phyloP scores from a whole-genome alignment of 2,329 filamentous ascomycete genomes.

The Fusarium albidum region DNA sequence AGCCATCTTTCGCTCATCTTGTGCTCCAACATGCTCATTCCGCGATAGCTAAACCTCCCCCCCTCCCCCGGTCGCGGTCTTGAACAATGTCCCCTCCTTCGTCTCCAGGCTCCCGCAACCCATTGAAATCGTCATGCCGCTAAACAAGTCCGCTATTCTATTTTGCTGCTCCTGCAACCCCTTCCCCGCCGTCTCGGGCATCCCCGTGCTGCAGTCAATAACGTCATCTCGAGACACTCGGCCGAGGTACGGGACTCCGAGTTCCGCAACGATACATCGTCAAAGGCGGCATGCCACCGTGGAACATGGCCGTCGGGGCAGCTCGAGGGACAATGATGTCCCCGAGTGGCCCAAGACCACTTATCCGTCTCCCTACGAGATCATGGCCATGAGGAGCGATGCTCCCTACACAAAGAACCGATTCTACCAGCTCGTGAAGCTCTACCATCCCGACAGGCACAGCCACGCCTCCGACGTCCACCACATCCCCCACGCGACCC shows the following conservation, averaged over 20 bases:
- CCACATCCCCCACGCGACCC: slow-evolving; percentile 61
- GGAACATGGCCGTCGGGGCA: slow-evolving; percentile 13
- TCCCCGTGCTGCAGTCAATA: slow-evolving; percentile 27
- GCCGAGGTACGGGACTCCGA: slow-evolving; percentile 14
- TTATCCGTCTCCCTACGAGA: slow-evolving; percentile 86
- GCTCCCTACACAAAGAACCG: slow-evolving; percentile 81
- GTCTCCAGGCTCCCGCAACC: slow-evolving; percentile 14
- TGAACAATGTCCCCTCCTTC: slow-evolving; percentile 32
- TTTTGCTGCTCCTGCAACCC: slow-evolving; percentile 33
- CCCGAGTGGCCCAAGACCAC: slow-evolving; percentile 56
- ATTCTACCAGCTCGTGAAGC: slow-evolving; percentile 92
- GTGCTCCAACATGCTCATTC: slow-evolving; percentile 39
- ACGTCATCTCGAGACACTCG: slow-evolving; percentile 33
- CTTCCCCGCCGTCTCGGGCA: slow-evolving; percentile 24
- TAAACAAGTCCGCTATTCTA: slow-evolving; percentile 31
- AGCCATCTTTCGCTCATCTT: slow-evolving; percentile 12
- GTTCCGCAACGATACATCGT: background rate
- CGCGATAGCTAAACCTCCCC: slow-evolving; percentile 20
- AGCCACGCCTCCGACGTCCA: slow-evolving; percentile 39
- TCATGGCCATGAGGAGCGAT: slow-evolving; percentile 69
- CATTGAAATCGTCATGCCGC: slow-evolving; percentile 29
- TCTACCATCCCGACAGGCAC: slow-evolving; percentile 88
- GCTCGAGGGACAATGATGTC: slow-evolving; percentile 15
- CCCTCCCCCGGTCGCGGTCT: slow-evolving; percentile 9
- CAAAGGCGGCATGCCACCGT: slow-evolving; percentile 36